A percentile compares a stretch with the other conserved stretches of the same genome.
Evolutionary conservation across 257 asterid genomes (phyloP).

Genomic region (Ocimum tenuiflorum): DNA sequence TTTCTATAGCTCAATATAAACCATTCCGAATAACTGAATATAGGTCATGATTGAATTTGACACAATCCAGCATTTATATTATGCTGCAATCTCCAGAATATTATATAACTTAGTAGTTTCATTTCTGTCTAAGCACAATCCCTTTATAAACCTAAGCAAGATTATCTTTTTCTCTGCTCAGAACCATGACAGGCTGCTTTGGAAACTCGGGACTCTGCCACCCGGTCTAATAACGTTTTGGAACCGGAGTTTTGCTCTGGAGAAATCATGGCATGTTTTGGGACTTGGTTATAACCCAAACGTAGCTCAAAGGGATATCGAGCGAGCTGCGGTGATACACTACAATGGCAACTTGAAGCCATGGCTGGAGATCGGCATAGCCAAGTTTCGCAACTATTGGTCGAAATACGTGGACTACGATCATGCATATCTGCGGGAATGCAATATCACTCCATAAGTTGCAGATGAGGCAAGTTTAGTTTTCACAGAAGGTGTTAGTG

Average conservation of each 20-base stretch:
- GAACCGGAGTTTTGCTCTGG: constrained; percentile 62
- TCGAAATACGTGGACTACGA: constrained; percentile 61
- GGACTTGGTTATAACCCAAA: constrained; percentile 89
- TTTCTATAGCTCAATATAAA: background rate
- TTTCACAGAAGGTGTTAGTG: constrained; percentile 1
- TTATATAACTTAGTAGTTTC: too few relatives aligned
- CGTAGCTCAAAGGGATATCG: constrained; percentile 60
- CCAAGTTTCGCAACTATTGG: constrained; percentile 73
- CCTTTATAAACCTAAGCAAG: too few relatives aligned
- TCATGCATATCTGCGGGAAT: constrained; percentile 64
- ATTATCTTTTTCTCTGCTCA: constrained; percentile 19
- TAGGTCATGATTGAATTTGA: background rate
- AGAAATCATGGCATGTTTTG: constrained; percentile 80
- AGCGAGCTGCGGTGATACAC: constrained; percentile 79
- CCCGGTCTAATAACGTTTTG: constrained; percentile 92
- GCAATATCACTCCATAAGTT: constrained; percentile 63
- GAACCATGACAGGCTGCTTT: constrained; percentile 75
- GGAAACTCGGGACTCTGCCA: constrained; percentile 93
- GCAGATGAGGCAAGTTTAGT: background rate
- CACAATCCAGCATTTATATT: too few relatives aligned
- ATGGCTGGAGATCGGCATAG: constrained; percentile 88
- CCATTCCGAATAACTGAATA: too few relatives aligned
- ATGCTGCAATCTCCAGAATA: background rate
- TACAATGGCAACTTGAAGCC: constrained; percentile 91
- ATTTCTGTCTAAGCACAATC: too few relatives aligned